Evolutionary conservation across 352 stramenopile genomes (phyloP).

Genomic region (Phytophthora tentaculata): DNA sequence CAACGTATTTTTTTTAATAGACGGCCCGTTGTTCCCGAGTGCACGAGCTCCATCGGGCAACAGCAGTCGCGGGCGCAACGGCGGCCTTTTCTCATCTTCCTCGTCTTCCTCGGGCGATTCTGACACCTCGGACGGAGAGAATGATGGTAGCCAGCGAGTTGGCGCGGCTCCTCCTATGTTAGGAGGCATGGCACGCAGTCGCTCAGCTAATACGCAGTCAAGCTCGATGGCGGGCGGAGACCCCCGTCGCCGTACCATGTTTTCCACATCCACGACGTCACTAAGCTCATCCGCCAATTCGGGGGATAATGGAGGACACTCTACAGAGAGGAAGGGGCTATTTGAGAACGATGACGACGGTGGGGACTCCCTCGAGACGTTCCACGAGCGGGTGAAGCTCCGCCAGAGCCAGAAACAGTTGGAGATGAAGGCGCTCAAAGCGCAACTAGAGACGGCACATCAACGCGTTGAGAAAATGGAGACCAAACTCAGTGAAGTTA

Average conservation of each 20-base stretch:
- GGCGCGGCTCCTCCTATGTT: slow-evolving; percentile 23
- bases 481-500: slow-evolving; percentile 34
- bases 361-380: slow-evolving; percentile 71
- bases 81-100: slow-evolving; percentile 47
- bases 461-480: slow-evolving; percentile 42
- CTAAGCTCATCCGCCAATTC: slow-evolving; percentile 19
- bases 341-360: slow-evolving; percentile 81
- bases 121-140: slow-evolving; percentile 27
- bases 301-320: slow-evolving; percentile 21
- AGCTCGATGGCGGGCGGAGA: slow-evolving; percentile 27
- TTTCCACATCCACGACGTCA: slow-evolving; percentile 38
- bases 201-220: slow-evolving; percentile 35
- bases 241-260: slow-evolving; percentile 47
- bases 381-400: slow-evolving; percentile 74
- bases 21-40: slow-evolving; percentile 27
- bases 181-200: slow-evolving; percentile 21
- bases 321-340: slow-evolving; percentile 61
- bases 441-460: slow-evolving; percentile 51
- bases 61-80: slow-evolving; percentile 38
- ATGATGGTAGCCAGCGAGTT: slow-evolving; percentile 17
- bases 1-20: slow-evolving; percentile 14
- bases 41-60: slow-evolving; percentile 11
- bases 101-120: slow-evolving; percentile 40
- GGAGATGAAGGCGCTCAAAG: slow-evolving; percentile 57
- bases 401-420: slow-evolving; percentile 74